phyloP scores from a whole-genome alignment of 495 filamentous ascomycete species.

The Xylaria intraflava region DNA sequence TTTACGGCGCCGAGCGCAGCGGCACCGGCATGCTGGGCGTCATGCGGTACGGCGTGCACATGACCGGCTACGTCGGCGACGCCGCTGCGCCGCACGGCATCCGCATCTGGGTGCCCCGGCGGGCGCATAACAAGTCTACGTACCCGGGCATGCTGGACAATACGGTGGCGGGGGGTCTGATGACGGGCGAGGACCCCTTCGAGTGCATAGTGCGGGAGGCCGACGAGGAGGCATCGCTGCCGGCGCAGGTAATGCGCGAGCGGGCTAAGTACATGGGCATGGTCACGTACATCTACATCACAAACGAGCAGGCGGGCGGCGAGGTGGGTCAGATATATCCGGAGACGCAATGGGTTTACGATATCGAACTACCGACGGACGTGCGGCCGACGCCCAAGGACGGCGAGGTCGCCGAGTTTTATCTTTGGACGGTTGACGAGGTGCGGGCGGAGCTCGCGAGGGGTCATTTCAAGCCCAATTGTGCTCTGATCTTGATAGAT shows the following conservation, averaged over 20 bases:
- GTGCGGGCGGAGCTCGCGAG: constrained; percentile 61
- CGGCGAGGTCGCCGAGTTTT: constrained; percentile 82
- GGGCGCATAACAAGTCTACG: constrained; percentile 70
- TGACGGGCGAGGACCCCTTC: constrained; percentile 65
- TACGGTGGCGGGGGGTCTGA: constrained; percentile 84
- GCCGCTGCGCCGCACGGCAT: constrained; percentile 51
- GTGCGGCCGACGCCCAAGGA: constrained; percentile 70
- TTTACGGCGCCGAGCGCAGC: constrained; percentile 73
- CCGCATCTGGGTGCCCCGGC: constrained; percentile 76
- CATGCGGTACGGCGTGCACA: constrained; percentile 83
- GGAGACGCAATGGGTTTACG: constrained; percentile 87
- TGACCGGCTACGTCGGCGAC: constrained; percentile 63
- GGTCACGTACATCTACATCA: constrained; percentile 79
- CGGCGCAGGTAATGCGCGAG: constrained; percentile 59
- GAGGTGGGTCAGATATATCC: constrained; percentile 86
- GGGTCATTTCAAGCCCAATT: constrained; percentile 92
- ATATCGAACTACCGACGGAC: constrained; percentile 66
- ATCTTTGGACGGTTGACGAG: constrained; percentile 65
- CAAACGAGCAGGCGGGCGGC: constrained; percentile 70
- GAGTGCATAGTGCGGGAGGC: constrained; percentile 81
- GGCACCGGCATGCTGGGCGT: constrained; percentile 79
- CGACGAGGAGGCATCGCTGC: constrained; percentile 82
- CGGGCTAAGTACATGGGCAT: constrained; percentile 55
- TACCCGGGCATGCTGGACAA: constrained; percentile 90
- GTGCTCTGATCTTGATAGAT: constrained; percentile 72